Evolutionary conservation across 768 basidiomycete species (phyloP).

Genomic region (Hydnum rufescens): DNA sequence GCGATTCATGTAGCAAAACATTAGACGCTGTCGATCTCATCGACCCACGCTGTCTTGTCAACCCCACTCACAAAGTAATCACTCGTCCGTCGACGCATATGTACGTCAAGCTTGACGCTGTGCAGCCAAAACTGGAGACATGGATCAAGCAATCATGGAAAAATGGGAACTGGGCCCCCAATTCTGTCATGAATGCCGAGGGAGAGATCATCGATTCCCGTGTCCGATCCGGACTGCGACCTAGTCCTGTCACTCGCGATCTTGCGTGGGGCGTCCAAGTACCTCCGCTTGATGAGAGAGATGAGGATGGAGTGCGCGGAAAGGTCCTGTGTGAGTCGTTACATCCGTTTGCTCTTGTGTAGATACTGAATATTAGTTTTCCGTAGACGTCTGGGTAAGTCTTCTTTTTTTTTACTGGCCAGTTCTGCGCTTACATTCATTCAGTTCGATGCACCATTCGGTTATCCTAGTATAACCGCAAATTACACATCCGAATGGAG

Average conservation of each 20-base stretch:
- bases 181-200: constrained; percentile 73
- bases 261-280: constrained; percentile 93
- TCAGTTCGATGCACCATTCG: constrained; percentile 91
- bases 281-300: constrained; percentile 47
- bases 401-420: not conserved
- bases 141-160: constrained; percentile 71
- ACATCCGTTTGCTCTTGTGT: not conserved
- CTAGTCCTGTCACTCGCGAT: constrained; percentile 86
- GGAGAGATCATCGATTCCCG: constrained; percentile 82
- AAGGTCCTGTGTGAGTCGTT: constrained; percentile 83
- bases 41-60: constrained; percentile 79
- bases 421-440: not conserved
- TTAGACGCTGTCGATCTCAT: constrained; percentile 85
- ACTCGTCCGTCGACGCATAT: constrained; percentile 71
- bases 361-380: not conserved
- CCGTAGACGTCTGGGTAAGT: constrained; percentile 80
- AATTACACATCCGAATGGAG: constrained; percentile 89
- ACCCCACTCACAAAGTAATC: constrained; percentile 51
- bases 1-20: constrained; percentile 82
- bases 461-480: constrained; percentile 94
- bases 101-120: constrained; percentile 68
- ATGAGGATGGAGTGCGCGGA: constrained; percentile 67
- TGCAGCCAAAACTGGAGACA: constrained; percentile 66
- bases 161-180: constrained; percentile 80
- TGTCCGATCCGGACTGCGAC: constrained; percentile 63